Conservation (phyloP, 495 filamentous ascomycete species). For the Aspergillus ellipticus region DNA sequence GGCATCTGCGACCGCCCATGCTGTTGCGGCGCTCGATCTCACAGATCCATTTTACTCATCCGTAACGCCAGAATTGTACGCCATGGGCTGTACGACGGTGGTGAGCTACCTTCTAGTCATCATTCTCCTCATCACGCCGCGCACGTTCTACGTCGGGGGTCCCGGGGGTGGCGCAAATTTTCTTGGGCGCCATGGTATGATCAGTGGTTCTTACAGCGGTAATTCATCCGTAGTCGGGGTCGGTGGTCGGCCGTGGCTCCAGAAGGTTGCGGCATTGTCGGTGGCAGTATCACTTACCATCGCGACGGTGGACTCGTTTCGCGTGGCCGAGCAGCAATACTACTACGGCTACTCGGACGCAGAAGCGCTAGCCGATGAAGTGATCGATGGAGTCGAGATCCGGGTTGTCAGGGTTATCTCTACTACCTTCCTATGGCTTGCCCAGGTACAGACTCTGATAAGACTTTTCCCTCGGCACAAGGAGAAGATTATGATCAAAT, state of each 20-base stretch:
- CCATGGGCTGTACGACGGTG: conserved; percentile 84
- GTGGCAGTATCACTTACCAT: conserved; percentile 92
- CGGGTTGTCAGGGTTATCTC: conserved; percentile 87
- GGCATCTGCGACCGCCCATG: conserved; percentile 23
- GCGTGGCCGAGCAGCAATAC: conserved; percentile 77
- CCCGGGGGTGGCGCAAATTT: conserved; percentile 63
- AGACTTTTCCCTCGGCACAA: conserved; percentile 92
- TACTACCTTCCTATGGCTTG: conserved; percentile 93
- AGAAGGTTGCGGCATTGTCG: conserved; percentile 86
- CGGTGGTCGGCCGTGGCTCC: conserved; percentile 91
- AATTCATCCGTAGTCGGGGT: conserved; percentile 73
- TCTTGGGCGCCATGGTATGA: conserved; percentile 79
- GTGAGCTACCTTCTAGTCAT: conserved; percentile 92
- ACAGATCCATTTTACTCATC: conserved; percentile 90
- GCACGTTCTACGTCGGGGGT: conserved; percentile 83
- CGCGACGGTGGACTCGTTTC: conserved; percentile 85
- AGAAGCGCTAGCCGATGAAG: conserved; percentile 61
- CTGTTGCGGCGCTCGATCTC: conserved; percentile 52
- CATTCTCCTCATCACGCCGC: conserved; percentile 87
- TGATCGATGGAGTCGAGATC: conserved; percentile 78
- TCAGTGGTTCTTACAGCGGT: conserved; percentile 66
- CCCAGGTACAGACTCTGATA: conserved; percentile 94
- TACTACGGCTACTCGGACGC: conserved; percentile 68
- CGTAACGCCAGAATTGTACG: conserved; percentile 84
- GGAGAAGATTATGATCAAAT: conserved; percentile 98